Percentiles rank a stretch among this genome's conserved stretches.
phyloP scores from a whole-genome alignment of 345 rosid species.

The Barbarea vulgaris region DNA sequence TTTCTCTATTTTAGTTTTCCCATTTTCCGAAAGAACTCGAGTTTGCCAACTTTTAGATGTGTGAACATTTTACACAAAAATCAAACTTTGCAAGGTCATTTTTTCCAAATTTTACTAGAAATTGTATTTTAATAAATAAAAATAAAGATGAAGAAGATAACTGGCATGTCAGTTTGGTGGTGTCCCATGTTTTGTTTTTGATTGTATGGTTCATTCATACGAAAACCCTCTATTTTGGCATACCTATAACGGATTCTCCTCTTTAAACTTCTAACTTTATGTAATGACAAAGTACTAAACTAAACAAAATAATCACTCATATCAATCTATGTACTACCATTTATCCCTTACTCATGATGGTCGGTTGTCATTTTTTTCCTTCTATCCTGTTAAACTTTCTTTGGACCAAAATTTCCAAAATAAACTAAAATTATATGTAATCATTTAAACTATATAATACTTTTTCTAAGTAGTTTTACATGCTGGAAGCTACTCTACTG shows the following conservation, averaged over 20 bases:
- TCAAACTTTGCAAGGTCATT: conserved; percentile 11
- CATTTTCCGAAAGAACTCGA: not conserved
- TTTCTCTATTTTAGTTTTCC: not conserved
- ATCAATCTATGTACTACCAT: not conserved
- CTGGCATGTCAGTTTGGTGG: conserved; percentile 38
- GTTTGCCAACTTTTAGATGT: not conserved
- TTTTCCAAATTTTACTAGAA: not conserved
- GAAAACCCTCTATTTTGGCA: conserved; percentile 23
- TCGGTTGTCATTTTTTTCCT: not conserved
- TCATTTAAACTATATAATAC: not conserved
- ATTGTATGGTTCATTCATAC: conserved; percentile 29
- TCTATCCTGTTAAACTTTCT: not conserved
- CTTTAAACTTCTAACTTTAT: not conserved
- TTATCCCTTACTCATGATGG: not conserved
- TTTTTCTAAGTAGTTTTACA: not conserved
- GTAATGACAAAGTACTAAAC: not conserved
- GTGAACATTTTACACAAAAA: conserved; percentile 26
- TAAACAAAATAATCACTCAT: not conserved
- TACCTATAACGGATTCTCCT: conserved; percentile 1
- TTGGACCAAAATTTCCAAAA: not conserved
- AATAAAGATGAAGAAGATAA: conserved; percentile 13
- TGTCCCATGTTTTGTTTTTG: conserved; percentile 27
- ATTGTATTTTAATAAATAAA: not conserved
- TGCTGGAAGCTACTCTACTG: not conserved
- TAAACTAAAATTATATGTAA: not conserved